Percentiles rank a stretch among this genome's conserved stretches.
Evolutionary conservation across 352 stramenopile species (phyloP).

Genomic region (Thalassiosira ordinaria): DNA sequence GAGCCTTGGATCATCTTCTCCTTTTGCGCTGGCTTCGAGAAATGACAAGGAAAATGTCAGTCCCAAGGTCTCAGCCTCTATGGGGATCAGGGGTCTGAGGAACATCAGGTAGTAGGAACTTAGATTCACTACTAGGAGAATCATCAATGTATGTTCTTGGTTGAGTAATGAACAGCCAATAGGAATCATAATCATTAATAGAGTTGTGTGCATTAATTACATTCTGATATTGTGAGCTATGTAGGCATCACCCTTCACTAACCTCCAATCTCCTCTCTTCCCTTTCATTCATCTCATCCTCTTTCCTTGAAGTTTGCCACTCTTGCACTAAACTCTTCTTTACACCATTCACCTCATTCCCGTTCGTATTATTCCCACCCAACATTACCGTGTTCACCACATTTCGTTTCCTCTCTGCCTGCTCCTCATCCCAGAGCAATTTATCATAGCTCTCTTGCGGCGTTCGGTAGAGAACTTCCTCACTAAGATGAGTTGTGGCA

Average conservation of each 20-base stretch:
- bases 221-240: too few species aligned
- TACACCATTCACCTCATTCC: too few species aligned
- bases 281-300: constrained; percentile 47
- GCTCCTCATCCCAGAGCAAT: constrained; percentile 61
- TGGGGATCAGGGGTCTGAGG: too few species aligned
- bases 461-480: constrained; percentile 76
- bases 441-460: constrained; percentile 79
- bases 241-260: not conserved
- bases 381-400: constrained; percentile 25
- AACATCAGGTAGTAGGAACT: too few species aligned
- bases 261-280: constrained; percentile 12
- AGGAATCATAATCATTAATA: too few species aligned
- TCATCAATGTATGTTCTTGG: too few species aligned
- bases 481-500: constrained; percentile 69
- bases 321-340: constrained; percentile 48
- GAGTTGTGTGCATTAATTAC: too few species aligned
- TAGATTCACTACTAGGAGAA: too few species aligned
- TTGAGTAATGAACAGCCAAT: too few species aligned
- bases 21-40: constrained; percentile 9
- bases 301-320: constrained; percentile 59
- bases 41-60: constrained; percentile 27
- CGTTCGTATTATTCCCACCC: too few species aligned
- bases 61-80: too few species aligned
- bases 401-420: constrained; percentile 18
- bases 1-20: constrained; percentile 1